phyloP scores from a whole-genome alignment of 257 asterid species.

The Dorcoceras hygrometricum region DNA sequence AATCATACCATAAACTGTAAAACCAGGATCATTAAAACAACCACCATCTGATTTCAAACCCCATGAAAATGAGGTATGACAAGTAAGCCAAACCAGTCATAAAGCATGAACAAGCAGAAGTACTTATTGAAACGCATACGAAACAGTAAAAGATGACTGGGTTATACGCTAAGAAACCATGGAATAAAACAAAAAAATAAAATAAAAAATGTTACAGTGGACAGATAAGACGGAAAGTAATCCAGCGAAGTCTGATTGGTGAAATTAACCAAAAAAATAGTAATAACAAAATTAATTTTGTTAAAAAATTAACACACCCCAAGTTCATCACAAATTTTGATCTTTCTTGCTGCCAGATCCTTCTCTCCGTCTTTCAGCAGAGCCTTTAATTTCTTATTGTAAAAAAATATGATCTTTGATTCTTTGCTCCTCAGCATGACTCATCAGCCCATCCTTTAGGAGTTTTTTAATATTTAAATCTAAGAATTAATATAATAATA shows the following conservation, averaged over 20 bases:
- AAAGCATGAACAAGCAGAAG: background rate
- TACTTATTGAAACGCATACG: background rate
- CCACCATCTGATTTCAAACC: background rate
- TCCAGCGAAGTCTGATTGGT: slow-evolving; percentile 16
- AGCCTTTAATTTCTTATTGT: background rate
- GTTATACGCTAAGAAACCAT: slow-evolving; percentile 15
- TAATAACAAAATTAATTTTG: too few relatives aligned
- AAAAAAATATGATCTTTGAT: background rate
- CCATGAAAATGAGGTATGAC: slow-evolving; percentile 6
- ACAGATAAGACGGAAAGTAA: slow-evolving; percentile 12
- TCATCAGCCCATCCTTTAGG: background rate
- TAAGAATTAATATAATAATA: too few relatives aligned
- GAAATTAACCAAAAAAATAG: background rate
- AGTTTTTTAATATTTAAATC: too few relatives aligned
- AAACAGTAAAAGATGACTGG: slow-evolving; percentile 4
- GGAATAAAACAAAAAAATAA: background rate
- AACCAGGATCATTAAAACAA: background rate
- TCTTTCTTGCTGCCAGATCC: slow-evolving; percentile 12
- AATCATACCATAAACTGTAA: slow-evolving; percentile 1
- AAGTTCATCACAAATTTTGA: background rate
- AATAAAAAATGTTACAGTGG: slow-evolving; percentile 30
- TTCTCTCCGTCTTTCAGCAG: slow-evolving; percentile 2
- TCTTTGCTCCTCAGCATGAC: too few relatives aligned
- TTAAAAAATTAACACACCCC: slow-evolving; percentile 3
- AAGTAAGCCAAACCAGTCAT: slow-evolving; percentile 5